A percentile compares a stretch with the other conserved stretches of the same genome.
Conservation (phyloP, 2,329 filamentous ascomycete species). For the Aspergillus bombycis region DNA sequence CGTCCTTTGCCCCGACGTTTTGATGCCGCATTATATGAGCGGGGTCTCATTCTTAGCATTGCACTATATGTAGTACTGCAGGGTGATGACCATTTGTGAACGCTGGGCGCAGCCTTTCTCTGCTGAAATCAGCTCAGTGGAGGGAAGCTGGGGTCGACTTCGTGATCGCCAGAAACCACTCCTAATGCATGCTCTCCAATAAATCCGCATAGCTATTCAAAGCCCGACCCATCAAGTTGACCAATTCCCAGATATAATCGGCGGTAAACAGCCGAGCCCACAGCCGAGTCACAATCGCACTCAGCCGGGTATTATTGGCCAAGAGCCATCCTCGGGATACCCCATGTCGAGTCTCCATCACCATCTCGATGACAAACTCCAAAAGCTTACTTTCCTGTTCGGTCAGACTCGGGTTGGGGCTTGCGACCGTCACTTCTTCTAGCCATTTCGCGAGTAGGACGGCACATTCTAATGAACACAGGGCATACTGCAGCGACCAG, state of each 20-base stretch:
- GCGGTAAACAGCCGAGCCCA: slow-evolving; percentile 41
- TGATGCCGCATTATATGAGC: neutral
- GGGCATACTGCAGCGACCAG: slow-evolving; percentile 61
- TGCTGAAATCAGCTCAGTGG: neutral
- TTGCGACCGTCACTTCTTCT: slow-evolving; percentile 32
- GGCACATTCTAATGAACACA: slow-evolving; percentile 59
- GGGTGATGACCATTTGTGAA: neutral
- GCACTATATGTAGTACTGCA: neutral
- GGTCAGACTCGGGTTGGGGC: slow-evolving; percentile 30
- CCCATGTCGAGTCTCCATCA: slow-evolving; percentile 39
- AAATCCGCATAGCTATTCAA: slow-evolving; percentile 38
- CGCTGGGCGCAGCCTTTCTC: too few relatives aligned
- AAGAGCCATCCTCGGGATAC: slow-evolving; percentile 35
- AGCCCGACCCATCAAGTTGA: slow-evolving; percentile 39
- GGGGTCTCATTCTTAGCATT: neutral
- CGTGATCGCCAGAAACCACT: neutral
- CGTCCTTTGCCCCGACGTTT: neutral
- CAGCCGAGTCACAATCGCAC: slow-evolving; percentile 35
- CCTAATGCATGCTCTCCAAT: slow-evolving; percentile 22
- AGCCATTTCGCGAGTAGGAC: slow-evolving; percentile 56
- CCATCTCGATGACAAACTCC: slow-evolving; percentile 42
- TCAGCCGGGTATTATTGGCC: slow-evolving; percentile 36
- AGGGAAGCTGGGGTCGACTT: neutral
- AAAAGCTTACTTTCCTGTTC: slow-evolving; percentile 37
- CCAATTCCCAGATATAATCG: slow-evolving; percentile 42